Evolutionary conservation across 1,139 yeast genomes (phyloP), one percentile per base, ranked within the genome.

Genomic region (Arxiozyma slooffiae): DNA sequence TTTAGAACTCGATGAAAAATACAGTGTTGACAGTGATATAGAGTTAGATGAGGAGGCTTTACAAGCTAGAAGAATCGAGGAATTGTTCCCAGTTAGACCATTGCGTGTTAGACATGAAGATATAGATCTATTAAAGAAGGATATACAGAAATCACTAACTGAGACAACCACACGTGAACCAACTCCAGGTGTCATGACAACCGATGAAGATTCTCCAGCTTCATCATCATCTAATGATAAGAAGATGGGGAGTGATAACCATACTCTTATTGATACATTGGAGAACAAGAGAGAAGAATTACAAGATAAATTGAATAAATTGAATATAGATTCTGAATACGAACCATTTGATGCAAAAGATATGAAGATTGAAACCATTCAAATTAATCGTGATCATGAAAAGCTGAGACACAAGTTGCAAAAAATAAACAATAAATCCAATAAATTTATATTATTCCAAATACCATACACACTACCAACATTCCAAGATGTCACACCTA

Each of bases 401-500:
- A 66, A 65, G 16, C 67, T 72, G 43, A 55, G 62, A 36, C 62
- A 66, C 44, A 64, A 60, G 49, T 53, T 65, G 14, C 53, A 58
- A 20, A 66, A 61, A 26, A 61, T 73, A 21, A 72, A 68, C 48
- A 63, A 69, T 47, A 57, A 63, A 34, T 64, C 72, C 30, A 72
- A 74, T 44, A 67, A 70, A 54, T 71, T 78, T 53, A 69, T 83
- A 54, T 72, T 86, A 48, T 69, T 88, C 58, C 96, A 89, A 62
- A 69, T 89, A 52, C 96, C 96, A 6, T 76, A 79, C 40, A 67
- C 77, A 17, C 67, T 85, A 50, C 96, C 96, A 0, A 57, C 68
- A 11, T 81, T 82, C 53, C 67, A 67, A 48, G 58, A 55, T n/a
- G 39, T 55, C 38, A 34, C 55, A 37, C 55, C 59, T 39, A 59